These are phyloP conservation scores for Trichoderma harzianum DNA, from an alignment of 2,329 filamentous ascomycete species.

Conservation along the genomic window DNA sequence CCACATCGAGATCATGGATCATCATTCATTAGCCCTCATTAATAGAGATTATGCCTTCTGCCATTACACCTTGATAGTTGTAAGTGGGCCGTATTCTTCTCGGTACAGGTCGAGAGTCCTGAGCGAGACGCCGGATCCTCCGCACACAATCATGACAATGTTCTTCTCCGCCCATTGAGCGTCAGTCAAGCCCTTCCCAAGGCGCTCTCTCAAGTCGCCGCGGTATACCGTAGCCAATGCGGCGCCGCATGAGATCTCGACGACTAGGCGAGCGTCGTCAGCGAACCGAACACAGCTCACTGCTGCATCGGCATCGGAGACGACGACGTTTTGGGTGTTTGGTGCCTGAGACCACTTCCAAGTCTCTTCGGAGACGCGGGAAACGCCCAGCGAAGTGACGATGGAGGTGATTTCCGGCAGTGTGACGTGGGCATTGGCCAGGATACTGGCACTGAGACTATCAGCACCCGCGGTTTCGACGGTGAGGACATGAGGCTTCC, in stretches of 20 bases:
- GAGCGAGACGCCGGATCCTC: constrained; percentile 65
- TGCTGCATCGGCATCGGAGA: constrained; percentile 65
- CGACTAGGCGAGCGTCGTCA: constrained; percentile 76
- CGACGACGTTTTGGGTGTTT: constrained; percentile 36
- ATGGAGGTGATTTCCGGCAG: constrained; percentile 70
- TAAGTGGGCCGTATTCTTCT: constrained; percentile 39
- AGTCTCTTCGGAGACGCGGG: constrained; percentile 63
- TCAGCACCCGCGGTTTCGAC: constrained; percentile 75
- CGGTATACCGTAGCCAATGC: constrained; percentile 68
- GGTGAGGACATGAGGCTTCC: constrained; percentile 57
- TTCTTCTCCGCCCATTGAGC: constrained; percentile 63
- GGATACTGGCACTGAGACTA: constrained; percentile 61
- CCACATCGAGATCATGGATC: neutral
- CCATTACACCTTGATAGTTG: constrained; percentile 31
- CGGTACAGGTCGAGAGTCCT: constrained; percentile 59
- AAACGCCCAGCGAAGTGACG: constrained; percentile 71
- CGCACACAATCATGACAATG: constrained; percentile 82
- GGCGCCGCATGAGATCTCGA: constrained; percentile 83
- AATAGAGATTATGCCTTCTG: neutral
- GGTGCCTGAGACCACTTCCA: constrained; percentile 59
- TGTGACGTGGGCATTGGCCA: constrained; percentile 55
- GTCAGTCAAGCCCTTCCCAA: constrained; percentile 52
- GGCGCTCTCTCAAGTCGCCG: constrained; percentile 56
- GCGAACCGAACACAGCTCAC: constrained; percentile 72
- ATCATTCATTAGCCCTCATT: neutral